Conservation (phyloP, 192 early-diverging fungal species). For the Gamsiella multidivaricata region DNA sequence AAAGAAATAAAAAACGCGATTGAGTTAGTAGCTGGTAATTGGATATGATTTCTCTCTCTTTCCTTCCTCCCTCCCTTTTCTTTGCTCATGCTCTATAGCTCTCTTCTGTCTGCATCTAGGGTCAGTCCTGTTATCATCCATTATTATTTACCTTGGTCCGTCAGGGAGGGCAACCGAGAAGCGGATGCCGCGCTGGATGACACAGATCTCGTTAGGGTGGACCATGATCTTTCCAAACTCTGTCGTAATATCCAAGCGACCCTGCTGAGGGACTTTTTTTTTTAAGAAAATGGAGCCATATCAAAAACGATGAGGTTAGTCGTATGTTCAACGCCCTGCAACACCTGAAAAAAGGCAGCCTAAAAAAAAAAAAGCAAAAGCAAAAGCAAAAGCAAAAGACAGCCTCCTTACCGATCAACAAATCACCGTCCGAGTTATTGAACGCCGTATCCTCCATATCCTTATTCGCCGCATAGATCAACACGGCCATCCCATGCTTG, state of each 20-base stretch:
- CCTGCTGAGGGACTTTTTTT: slow-evolving; percentile 87
- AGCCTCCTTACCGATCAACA: slow-evolving; percentile 77
- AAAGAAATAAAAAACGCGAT: too few species aligned
- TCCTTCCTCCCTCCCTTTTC: too few species aligned
- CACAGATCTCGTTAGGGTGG: slow-evolving; percentile 89
- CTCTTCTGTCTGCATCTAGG: not conserved
- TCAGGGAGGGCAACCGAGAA: slow-evolving; percentile 84
- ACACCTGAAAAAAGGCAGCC: not conserved
- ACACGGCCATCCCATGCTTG: slow-evolving; percentile 84
- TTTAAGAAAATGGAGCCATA: too few species aligned
- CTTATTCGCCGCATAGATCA: slow-evolving; percentile 82
- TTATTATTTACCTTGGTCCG: slow-evolving; percentile 68
- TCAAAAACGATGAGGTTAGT: too few species aligned
- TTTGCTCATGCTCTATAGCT: not conserved
- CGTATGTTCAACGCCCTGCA: not conserved
- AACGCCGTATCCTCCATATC: slow-evolving; percentile 85
- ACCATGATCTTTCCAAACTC: slow-evolving; percentile 90
- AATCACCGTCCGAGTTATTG: slow-evolving; percentile 93
- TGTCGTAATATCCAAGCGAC: slow-evolving; percentile 87
- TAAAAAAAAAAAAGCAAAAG: not conserved
- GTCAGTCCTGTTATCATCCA: not conserved
- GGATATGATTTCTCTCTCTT: too few species aligned
- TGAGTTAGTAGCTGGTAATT: too few species aligned
- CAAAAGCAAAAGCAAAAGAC: not conserved
- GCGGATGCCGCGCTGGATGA: slow-evolving; percentile 93